Conservation (phyloP, 495 filamentous ascomycete genomes). For the Penicillium crystallinum region DNA sequence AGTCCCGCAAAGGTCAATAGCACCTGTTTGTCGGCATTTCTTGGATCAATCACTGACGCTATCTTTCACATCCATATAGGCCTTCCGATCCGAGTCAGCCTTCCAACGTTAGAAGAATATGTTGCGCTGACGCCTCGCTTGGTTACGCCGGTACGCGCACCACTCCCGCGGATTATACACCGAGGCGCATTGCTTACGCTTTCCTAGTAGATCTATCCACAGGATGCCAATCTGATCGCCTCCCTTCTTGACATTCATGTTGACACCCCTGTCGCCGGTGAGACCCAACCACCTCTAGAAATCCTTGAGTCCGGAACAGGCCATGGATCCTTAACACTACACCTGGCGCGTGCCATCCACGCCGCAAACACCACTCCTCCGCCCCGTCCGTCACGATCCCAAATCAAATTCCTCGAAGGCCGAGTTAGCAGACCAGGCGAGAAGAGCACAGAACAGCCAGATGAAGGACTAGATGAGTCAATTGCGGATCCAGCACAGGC, state of each 20-base stretch:
- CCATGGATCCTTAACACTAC: conserved; percentile 68
- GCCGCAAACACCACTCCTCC: conserved; percentile 56
- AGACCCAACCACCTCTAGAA: conserved; percentile 42
- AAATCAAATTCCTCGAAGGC: conserved; percentile 32
- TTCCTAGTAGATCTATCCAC: conserved; percentile 60
- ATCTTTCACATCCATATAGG: conserved; percentile 20
- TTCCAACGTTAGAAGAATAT: conserved; percentile 68
- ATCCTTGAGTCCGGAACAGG: conserved; percentile 81
- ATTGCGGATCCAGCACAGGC: conserved; percentile 17
- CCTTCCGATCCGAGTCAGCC: conserved; percentile 47
- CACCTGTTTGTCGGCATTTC: background rate
- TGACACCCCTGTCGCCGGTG: conserved; percentile 29
- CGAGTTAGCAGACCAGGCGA: conserved; percentile 24
- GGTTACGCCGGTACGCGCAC: conserved; percentile 62
- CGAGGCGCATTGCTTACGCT: conserved; percentile 12
- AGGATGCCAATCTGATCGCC: conserved; percentile 66
- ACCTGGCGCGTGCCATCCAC: conserved; percentile 69
- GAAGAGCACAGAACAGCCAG: conserved; percentile 7
- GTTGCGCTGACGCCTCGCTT: conserved; percentile 55
- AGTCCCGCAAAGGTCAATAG: conserved; percentile 42
- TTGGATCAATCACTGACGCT: conserved; percentile 1
- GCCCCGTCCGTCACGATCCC: conserved; percentile 29
- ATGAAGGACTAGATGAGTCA: background rate
- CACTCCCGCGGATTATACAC: background rate
- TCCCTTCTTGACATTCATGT: conserved; percentile 69